phyloP scores from a whole-genome alignment of 257 asterid genomes.

The Orobanche coerulescens region DNA sequence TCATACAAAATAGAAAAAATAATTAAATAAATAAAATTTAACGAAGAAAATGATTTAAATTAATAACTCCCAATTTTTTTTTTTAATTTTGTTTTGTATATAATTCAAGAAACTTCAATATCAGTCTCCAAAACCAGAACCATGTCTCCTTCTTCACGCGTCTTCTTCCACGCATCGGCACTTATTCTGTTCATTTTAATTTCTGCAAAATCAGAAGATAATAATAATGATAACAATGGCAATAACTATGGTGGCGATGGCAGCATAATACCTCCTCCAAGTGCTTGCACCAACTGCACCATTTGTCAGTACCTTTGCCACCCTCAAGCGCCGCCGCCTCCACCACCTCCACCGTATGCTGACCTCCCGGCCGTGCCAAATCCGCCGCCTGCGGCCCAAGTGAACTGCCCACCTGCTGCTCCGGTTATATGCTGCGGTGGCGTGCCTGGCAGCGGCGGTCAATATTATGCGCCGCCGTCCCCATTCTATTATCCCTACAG shows the following conservation, averaged over 20 bases:
- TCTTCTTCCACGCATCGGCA: slow-evolving; percentile 5
- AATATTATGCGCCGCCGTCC: slow-evolving; percentile 17
- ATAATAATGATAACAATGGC: background rate
- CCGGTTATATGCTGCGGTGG: slow-evolving; percentile 33
- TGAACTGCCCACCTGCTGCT: slow-evolving; percentile 32
- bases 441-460: slow-evolving; percentile 18
- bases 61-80: no score
- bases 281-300: slow-evolving; percentile 30
- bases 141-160: slow-evolving; percentile 12
- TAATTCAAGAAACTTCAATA: background rate
- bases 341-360: slow-evolving; percentile 25
- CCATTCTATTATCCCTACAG: slow-evolving; percentile 32
- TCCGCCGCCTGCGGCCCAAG: slow-evolving; percentile 12
- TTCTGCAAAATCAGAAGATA: slow-evolving; percentile 19
- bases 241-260: slow-evolving; percentile 22
- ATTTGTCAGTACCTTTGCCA: slow-evolving; percentile 32
- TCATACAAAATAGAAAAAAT: no score
- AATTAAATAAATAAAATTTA: no score
- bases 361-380: no score
- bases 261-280: slow-evolving; percentile 13
- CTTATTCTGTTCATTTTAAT: slow-evolving; percentile 6
- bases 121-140: background rate
- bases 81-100: no score
- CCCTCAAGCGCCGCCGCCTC: slow-evolving; percentile 19
- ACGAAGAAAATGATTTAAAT: no score